Base-by-base conservation (phyloP, 1,284 basidiomycete species). In the Termitomyces sp. region DNA sequence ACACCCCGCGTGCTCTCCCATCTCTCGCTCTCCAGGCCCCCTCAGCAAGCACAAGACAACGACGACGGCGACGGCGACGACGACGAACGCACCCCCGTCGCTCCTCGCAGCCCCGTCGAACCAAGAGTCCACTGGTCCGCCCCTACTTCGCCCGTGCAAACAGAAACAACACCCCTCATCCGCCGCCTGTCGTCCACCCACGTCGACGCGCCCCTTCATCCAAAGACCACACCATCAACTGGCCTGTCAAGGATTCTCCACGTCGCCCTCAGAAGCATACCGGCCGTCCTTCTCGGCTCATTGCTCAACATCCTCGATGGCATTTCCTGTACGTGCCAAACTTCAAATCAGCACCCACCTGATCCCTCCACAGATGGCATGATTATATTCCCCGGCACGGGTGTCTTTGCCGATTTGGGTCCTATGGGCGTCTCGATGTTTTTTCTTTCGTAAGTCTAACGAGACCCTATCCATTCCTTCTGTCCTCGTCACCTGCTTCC, bases 381-480 rank as follows among this genome's bases (percentile, higher is more conserved):
- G 87, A 92, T 94, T 67, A 88, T 93, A 59, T 98, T 98, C 70
- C 95, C 95, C 1, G 84, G 88, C 0, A 80, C 83, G 17, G 86
- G 88, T 1, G 79, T 91, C 21, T 98, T 98, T 69, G 73, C 81
- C 24, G 82, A 84, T 57, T 86, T 96, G 45, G 94, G 92, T 1
- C 86, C 91, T 0, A 86, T 90, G 67, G 96, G 96, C 4, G 94
- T 98, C 0, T 94, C 92, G 44, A 91, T 98, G 86, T 97, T 95
- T 71, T 95, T 97, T 68, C 81, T 94, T 39, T 86, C 90, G 79
- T 88, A 64, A 65, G 82, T 76, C 15, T 21, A 8, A 21, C 13
- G 9, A n/a, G n/a, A n/a, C n/a, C n/a, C n/a, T n/a, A n/a, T n/a
- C n/a, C n/a, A n/a, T n/a, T n/a, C n/a, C n/a, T n/a, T 36, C 26